A percentile compares a stretch with the other conserved stretches of the same genome.
Evolutionary conservation across 176 grass and related monocot genomes (phyloP).

Genomic region (Musa beccarii): DNA sequence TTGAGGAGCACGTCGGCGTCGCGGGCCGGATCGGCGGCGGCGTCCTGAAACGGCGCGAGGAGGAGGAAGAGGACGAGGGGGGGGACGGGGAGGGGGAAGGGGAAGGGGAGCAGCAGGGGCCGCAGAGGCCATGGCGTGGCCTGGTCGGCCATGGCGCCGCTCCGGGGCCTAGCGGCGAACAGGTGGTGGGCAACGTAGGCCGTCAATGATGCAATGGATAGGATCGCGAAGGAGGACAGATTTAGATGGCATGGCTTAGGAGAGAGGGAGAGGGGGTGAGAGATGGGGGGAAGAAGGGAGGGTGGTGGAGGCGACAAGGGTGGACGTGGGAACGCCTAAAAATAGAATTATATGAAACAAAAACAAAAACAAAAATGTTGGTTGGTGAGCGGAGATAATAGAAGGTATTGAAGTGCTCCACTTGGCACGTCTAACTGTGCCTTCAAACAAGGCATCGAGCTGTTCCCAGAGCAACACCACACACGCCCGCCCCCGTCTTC

Average conservation of each 20-base stretch:
- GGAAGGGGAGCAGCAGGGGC: neutral
- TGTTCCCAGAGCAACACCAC: no score
- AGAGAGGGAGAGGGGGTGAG: neutral
- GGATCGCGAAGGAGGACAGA: neutral
- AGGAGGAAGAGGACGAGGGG: constrained; percentile 16
- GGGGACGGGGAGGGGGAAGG: neutral
- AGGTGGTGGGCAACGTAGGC: constrained; percentile 17
- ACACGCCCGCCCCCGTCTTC: no score
- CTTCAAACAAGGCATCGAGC: no score
- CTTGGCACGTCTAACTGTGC: no score
- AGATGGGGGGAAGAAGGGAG: no score
- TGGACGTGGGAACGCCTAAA: no score
- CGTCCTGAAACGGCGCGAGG: no score
- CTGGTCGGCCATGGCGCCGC: neutral
- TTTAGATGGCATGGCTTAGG: constrained; percentile 8
- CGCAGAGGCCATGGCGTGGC: neutral
- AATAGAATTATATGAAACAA: no score
- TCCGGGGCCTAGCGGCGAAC: neutral
- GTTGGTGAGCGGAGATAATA: no score
- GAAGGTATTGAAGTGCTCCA: no score
- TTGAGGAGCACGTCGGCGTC: constrained; percentile 20
- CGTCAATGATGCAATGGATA: constrained; percentile 34
- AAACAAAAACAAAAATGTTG: no score
- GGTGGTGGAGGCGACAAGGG: no score
- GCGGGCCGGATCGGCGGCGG: neutral